Evolutionary conservation across 164 flowering plant genomes (phyloP), one percentile per base, ranked within the genome.

Genomic region (Aristolochia contorta): DNA sequence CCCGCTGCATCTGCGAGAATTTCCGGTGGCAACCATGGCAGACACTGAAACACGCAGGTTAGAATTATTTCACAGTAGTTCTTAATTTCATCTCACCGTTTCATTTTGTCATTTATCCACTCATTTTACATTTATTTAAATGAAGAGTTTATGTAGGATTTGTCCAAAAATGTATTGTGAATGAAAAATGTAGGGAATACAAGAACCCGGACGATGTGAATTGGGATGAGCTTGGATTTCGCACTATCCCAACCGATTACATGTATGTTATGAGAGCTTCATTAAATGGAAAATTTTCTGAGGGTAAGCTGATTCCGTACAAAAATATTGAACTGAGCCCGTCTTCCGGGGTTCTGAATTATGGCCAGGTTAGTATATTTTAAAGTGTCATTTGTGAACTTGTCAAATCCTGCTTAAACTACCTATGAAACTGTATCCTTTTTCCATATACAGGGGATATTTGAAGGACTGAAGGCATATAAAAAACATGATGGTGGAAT

Each of bases 391-490:
- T 4, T 49, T 16, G 2, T 18, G 53, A 18, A 18, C 22, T 49
- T 18, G 53, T 13, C 20, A 49, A 5, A 16, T 49, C 19, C 53
- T 49, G 20, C 19, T 49, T 49, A 18, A 18, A 20, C 7, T 6
- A 37, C 12, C 5, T 4, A 8, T 37, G 1, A 3, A 6, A 6
- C 9, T 37, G 43, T 37, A 37, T 3, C 43, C 10, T 4, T 37
- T 37, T 37, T 37, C 24, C 13, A 22, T 2, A 9, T 37, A 48
- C 71, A 89, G 95, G 99, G 87, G 25, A 15, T 88, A 16, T 84
- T 73, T 64, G 99, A 93, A 80, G 99, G 99, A 21, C 75, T 83
- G 21, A 93, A 93, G 76, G 96, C 97, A 18, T 77, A 75, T 58
- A 69, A 85, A 64, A 85, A 70, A 71, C 71, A 76, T 64, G 80